Evolutionary conservation across 2,329 filamentous ascomycete genomes (phyloP).

Genomic region (Purpureocillium lavendulum): DNA sequence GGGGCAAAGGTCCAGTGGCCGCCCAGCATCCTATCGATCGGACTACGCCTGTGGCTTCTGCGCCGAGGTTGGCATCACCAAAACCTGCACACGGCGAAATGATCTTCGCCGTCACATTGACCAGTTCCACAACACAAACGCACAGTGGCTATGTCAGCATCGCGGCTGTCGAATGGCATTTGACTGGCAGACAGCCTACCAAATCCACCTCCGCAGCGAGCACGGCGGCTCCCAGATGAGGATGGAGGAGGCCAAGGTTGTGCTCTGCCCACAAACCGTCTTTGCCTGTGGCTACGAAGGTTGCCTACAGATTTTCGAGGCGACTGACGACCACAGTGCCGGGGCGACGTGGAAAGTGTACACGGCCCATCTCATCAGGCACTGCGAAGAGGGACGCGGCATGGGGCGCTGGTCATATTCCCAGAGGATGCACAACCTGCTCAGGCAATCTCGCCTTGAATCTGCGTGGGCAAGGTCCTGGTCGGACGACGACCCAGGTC

Average conservation of each 20-base stretch:
- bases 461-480: conserved; percentile 27
- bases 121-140: conserved; percentile 37
- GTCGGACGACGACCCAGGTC: conserved; percentile 23
- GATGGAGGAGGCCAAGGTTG: conserved; percentile 32
- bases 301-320: conserved; percentile 35
- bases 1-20: background rate
- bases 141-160: conserved; percentile 36
- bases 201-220: conserved; percentile 34
- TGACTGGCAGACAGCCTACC: conserved; percentile 40
- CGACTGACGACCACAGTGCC: conserved; percentile 28
- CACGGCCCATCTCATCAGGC: conserved; percentile 36
- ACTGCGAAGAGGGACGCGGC: conserved; percentile 33
- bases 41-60: conserved; percentile 21
- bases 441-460: conserved; percentile 28
- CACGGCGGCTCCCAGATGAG: conserved; percentile 33
- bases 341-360: conserved; percentile 33
- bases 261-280: conserved; percentile 35
- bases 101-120: conserved; percentile 41
- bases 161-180: conserved; percentile 34
- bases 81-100: conserved; percentile 37
- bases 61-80: conserved; percentile 27
- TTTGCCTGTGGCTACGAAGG: conserved; percentile 40
- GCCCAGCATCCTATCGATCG: conserved; percentile 12
- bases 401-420: conserved; percentile 35
- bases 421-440: conserved; percentile 34